A percentile compares a stretch with the other conserved stretches of the same genome.
These are phyloP conservation scores for Neoascochyta sp. DNA, from an alignment of 2,329 filamentous ascomycete species.

Conservation along the genomic window DNA sequence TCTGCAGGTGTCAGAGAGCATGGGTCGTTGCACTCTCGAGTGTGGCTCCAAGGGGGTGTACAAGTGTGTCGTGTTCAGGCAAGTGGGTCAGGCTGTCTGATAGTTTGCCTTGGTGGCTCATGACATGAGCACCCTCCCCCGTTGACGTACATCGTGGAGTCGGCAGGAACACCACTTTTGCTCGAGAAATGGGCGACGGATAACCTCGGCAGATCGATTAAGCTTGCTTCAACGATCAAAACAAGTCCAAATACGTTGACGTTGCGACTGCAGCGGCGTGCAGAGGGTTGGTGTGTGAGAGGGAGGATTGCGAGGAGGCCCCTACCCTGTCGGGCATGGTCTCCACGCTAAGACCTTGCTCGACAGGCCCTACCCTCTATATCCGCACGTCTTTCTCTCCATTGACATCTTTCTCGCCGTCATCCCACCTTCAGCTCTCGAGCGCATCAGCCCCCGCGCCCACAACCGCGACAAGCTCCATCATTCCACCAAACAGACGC, in stretches of 20 bases:
- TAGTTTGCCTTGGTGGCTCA: slow-evolving; percentile 26
- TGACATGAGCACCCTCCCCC: slow-evolving; percentile 19
- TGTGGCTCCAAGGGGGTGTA: too few species aligned
- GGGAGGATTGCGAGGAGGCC: slow-evolving; percentile 26
- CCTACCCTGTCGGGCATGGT: slow-evolving; percentile 25
- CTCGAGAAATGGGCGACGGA: slow-evolving; percentile 6
- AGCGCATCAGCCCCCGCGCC: slow-evolving; percentile 25
- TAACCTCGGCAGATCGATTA: slow-evolving; percentile 9
- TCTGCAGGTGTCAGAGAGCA: too few species aligned
- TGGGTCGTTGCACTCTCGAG: too few species aligned
- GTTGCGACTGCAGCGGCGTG: slow-evolving; percentile 34
- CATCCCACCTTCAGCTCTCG: slow-evolving; percentile 25
- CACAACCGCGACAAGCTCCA: slow-evolving; percentile 27
- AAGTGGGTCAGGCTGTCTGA: slow-evolving; percentile 33
- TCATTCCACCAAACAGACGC: slow-evolving; percentile 37
- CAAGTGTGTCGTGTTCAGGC: slow-evolving; percentile 11
- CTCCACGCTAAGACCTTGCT: slow-evolving; percentile 19
- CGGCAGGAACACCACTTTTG: slow-evolving; percentile 5
- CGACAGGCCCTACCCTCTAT: slow-evolving; percentile 28
- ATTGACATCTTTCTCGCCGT: slow-evolving; percentile 37
- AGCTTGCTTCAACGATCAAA: slow-evolving; percentile 48
- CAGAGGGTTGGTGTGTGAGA: slow-evolving; percentile 23
- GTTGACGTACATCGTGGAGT: slow-evolving; percentile 3
- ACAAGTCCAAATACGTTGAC: slow-evolving; percentile 63
- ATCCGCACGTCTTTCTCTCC: slow-evolving; percentile 20